Conservation (phyloP, 139 green algal species). For the Prasinococcaceae sp. region DNA sequence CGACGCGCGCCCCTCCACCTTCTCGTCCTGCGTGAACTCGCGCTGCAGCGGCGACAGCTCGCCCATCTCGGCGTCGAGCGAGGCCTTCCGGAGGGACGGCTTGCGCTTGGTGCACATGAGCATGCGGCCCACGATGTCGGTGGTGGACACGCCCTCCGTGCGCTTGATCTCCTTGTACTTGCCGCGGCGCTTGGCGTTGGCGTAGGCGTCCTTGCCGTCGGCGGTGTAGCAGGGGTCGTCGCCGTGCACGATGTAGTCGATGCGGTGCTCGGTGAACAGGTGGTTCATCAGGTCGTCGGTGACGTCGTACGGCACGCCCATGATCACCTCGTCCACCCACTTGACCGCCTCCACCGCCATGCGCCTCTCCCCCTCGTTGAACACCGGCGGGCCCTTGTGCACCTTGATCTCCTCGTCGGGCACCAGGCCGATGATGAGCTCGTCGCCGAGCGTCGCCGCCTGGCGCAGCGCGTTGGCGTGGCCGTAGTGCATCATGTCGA, state of each 20-base stretch:
- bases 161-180: slow-evolving; percentile 85
- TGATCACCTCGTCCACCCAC: slow-evolving; percentile 97
- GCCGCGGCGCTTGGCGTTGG: slow-evolving; percentile 72
- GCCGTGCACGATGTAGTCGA: slow-evolving; percentile 97
- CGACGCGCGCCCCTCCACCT: slow-evolving; percentile 10
- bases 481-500: slow-evolving; percentile 99
- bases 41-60: slow-evolving; percentile 17
- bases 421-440: slow-evolving; percentile 89
- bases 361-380: slow-evolving; percentile 73
- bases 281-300: slow-evolving; percentile 76
- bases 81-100: slow-evolving; percentile 24
- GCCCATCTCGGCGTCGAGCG: background rate
- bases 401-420: slow-evolving; percentile 82
- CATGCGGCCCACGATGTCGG: slow-evolving; percentile 96
- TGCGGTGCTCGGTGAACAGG: slow-evolving; percentile 79
- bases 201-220: slow-evolving; percentile 95
- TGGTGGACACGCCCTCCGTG: slow-evolving; percentile 93
- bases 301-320: slow-evolving; percentile 87
- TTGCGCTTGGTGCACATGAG: slow-evolving; percentile 71
- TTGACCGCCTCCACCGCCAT: slow-evolving; percentile 71
- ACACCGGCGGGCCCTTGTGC: slow-evolving; percentile 83
- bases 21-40: slow-evolving; percentile 22
- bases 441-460: slow-evolving; percentile 69
- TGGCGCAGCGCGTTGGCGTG: slow-evolving; percentile 95
- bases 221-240: slow-evolving; percentile 97